These are phyloP conservation scores for Tetradesmus lagerheimii DNA, from an alignment of 139 green algal species.

Conservation along the genomic window DNA sequence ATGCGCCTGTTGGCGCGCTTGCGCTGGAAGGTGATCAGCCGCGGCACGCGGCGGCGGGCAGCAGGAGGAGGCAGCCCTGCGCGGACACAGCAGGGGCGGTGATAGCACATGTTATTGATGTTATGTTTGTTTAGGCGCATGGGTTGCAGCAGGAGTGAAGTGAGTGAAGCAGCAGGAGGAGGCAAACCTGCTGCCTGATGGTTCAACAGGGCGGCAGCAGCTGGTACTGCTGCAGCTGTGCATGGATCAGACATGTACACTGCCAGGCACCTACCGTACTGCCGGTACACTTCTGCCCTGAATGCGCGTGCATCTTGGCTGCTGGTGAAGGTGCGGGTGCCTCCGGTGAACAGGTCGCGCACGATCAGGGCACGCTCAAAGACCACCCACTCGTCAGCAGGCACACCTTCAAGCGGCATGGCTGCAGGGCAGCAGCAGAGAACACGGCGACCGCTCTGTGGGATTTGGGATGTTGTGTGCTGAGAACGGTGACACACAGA, in stretches of 20 bases:
- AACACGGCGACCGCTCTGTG: no score
- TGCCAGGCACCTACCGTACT: conserved; percentile 66
- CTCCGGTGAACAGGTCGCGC: conserved; percentile 82
- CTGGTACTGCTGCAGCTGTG: no score
- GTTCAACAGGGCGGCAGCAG: no score
- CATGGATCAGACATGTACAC: no score
- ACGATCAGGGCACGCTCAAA: conserved; percentile 88
- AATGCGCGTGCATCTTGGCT: conserved; percentile 73
- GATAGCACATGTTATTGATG: no score
- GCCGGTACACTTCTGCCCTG: conserved; percentile 70
- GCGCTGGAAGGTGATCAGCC: conserved; percentile 86
- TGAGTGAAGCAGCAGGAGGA: no score
- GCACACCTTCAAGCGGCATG: conserved; percentile 73
- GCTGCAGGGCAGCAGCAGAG: conserved; percentile 33
- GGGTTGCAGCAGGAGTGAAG: no score
- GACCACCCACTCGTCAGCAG: conserved; percentile 71
- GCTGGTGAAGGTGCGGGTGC: conserved; percentile 75
- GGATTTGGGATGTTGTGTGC: no score
- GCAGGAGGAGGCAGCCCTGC: conserved; percentile 62
- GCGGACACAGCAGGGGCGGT: not conserved
- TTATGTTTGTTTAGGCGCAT: no score
- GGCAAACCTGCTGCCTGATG: no score
- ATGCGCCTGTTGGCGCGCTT: conserved; percentile 89
- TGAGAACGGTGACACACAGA: no score
- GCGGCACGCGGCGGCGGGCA: conserved; percentile 50